These are phyloP conservation scores for Blastobotrys illinoisensis DNA, from an alignment of 1,139 yeast species.

Conservation along the genomic window DNA sequence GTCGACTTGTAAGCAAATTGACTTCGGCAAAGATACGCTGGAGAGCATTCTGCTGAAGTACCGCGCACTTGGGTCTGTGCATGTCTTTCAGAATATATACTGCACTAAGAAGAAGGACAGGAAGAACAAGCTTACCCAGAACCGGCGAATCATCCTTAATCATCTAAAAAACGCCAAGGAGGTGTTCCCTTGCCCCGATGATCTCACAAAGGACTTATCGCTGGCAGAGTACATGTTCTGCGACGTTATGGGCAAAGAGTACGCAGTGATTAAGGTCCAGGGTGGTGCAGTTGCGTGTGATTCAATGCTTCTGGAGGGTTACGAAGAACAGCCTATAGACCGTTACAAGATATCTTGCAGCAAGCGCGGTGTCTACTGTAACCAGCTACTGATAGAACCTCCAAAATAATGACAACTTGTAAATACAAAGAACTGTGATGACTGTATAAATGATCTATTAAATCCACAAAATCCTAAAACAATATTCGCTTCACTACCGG, in stretches of 20 bases:
- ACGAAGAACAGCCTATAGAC: conserved; percentile 11
- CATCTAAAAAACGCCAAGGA: conserved; percentile 5
- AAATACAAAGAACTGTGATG: not conserved
- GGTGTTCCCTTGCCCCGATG: not conserved
- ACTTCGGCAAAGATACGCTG: conserved; percentile 42
- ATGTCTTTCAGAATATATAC: conserved; percentile 41
- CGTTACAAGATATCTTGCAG: conserved; percentile 13
- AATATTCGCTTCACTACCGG: conserved; percentile 1
- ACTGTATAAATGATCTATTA: conserved; percentile 1
- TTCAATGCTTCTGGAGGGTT: conserved; percentile 16
- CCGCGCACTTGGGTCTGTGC: conserved; percentile 57
- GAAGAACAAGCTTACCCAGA: not conserved
- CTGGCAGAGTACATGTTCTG: conserved; percentile 7
- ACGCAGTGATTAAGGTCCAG: conserved; percentile 6
- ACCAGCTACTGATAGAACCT: conserved; percentile 5
- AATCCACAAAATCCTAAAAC: conserved; percentile 8
- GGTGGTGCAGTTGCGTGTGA: conserved; percentile 14
- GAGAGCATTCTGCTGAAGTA: conserved; percentile 40
- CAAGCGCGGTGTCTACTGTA: conserved; percentile 12
- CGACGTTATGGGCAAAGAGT: conserved; percentile 7
- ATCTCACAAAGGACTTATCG: not conserved
- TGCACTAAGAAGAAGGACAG: conserved; percentile 5
- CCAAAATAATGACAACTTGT: conserved; percentile 1
- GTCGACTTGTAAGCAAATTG: conserved; percentile 38
- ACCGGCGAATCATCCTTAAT: conserved; percentile 7